A percentile compares a stretch with the other conserved stretches of the same genome.
These are phyloP conservation scores for Lobosporangium transversale DNA, from an alignment of 192 early-diverging fungal genomes.

Conservation along the genomic window DNA sequence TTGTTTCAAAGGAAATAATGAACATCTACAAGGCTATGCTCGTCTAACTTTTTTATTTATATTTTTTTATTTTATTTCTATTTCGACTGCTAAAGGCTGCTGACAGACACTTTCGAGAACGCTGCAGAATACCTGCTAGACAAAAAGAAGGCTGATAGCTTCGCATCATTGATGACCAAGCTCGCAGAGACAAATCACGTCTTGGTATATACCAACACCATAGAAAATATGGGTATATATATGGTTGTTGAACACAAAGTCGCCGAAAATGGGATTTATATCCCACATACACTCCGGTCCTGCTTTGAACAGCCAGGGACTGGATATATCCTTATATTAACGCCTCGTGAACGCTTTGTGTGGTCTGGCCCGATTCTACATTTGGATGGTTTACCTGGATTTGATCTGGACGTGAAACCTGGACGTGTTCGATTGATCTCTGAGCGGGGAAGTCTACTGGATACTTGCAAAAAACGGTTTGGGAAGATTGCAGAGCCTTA, in stretches of 20 bases:
- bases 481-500: conserved; percentile 57
- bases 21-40: background rate
- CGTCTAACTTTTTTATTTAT: background rate
- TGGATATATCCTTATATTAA: conserved; percentile 69
- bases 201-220: conserved; percentile 75
- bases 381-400: conserved; percentile 52
- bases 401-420: conserved; percentile 62
- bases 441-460: conserved; percentile 53
- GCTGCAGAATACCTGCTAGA: conserved; percentile 80
- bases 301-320: conserved; percentile 54
- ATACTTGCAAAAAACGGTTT: conserved; percentile 59
- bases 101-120: conserved; percentile 72
- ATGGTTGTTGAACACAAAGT: conserved; percentile 79
- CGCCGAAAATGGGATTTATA: conserved; percentile 58
- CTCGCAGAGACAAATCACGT: conserved; percentile 78
- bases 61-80: background rate
- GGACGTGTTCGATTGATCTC: conserved; percentile 68
- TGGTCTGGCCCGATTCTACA: conserved; percentile 64
- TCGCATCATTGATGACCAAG: conserved; percentile 65
- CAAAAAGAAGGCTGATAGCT: conserved; percentile 55
- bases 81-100: conserved; percentile 40
- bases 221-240: conserved; percentile 74
- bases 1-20: no score
- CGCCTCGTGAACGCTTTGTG: conserved; percentile 64
- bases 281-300: conserved; percentile 62